Evolutionary conservation across 2,329 filamentous ascomycete species (phyloP), one percentile per base, ranked within the genome.

Genomic region (Verticillium klebahnii): DNA sequence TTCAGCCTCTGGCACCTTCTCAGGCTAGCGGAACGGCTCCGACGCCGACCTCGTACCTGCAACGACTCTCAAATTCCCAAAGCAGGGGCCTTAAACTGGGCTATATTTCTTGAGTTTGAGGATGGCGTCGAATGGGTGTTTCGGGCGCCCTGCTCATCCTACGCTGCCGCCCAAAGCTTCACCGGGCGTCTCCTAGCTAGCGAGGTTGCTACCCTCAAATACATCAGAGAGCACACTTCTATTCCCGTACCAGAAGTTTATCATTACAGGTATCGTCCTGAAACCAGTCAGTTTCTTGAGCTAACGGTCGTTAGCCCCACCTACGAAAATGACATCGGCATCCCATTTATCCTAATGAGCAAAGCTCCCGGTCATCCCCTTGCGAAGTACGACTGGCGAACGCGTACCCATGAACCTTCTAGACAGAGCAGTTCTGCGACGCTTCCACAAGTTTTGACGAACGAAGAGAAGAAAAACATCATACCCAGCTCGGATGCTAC

Each of bases 281-380:
- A 54, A 59, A 23, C 15, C 39, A 45, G 39, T 45, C 36, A 40
- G 34, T 64, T 31, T 56, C 58, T 45, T 62, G 54, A 58, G 58
- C 60, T 65, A 59, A 65, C 32, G 32, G 50, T 36, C 52, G 17
- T 45, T 39, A 63, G 63, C 50, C 17, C 56, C 8, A 56, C 59
- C 19, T 57, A 58, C 57, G 60, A 70, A 32, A 73, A 73, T 65
- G 66, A 69, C 7, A 68, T 72, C 29, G 69, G 69, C 2, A 60
- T 73, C 37, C 72, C 72, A 19, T 74, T 68, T 58, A 74, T 75
- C 39, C 60, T 74, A 19, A 73, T 73, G 69, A 72, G 69, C 65
- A 67, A 72, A 66, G 72, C 72, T 34, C 57, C 65, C 57, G 72
- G 72, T 9, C 60, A 58, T 61, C 69, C 69, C 37, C 64, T 74